A percentile compares a stretch with the other conserved stretches of the same genome.
Evolutionary conservation across 2,329 filamentous ascomycete genomes (phyloP).

Genomic region (Aspergillus brunneoviolaceus): DNA sequence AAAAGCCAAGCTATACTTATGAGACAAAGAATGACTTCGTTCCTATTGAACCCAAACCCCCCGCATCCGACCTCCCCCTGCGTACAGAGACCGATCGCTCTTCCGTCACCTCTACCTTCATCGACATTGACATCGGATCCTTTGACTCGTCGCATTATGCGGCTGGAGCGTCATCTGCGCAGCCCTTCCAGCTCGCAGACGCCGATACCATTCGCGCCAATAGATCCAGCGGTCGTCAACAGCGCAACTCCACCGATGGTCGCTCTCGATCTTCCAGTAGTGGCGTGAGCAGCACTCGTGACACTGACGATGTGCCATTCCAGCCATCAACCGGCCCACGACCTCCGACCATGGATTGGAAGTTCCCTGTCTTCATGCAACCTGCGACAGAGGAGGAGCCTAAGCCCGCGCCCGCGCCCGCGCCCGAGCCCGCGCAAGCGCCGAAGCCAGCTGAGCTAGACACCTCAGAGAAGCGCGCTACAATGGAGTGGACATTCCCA

Average conservation of each 20-base stretch:
- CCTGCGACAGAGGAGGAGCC: conserved; percentile 16
- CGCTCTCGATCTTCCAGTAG: conserved; percentile 34
- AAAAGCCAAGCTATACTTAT: conserved; percentile 58
- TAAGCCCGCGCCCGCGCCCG: conserved; percentile 10
- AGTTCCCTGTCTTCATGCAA: conserved; percentile 41
- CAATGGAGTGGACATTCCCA: conserved; percentile 58
- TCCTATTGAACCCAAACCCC: conserved; percentile 43
- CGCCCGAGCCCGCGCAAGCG: conserved; percentile 4
- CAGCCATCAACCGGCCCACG: conserved; percentile 39
- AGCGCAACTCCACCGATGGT: conserved; percentile 38
- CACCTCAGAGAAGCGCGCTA: conserved; percentile 38
- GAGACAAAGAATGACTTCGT: conserved; percentile 54
- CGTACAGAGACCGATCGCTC: conserved; percentile 48
- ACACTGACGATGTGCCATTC: conserved; percentile 30
- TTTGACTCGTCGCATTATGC: conserved; percentile 53
- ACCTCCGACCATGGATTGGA: conserved; percentile 50
- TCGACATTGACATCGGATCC: conserved; percentile 58
- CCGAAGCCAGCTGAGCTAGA: conserved; percentile 21
- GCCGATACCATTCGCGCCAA: conserved; percentile 58
- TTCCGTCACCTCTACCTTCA: conserved; percentile 49
- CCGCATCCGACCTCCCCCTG: conserved; percentile 56
- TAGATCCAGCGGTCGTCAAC: conserved; percentile 49
- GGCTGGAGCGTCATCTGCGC: conserved; percentile 51
- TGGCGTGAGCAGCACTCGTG: conserved; percentile 26
- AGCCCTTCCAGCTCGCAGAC: conserved; percentile 52